phyloP scores from a whole-genome alignment of 2,329 filamentous ascomycete genomes.

The Leptoxyphium fumago region DNA sequence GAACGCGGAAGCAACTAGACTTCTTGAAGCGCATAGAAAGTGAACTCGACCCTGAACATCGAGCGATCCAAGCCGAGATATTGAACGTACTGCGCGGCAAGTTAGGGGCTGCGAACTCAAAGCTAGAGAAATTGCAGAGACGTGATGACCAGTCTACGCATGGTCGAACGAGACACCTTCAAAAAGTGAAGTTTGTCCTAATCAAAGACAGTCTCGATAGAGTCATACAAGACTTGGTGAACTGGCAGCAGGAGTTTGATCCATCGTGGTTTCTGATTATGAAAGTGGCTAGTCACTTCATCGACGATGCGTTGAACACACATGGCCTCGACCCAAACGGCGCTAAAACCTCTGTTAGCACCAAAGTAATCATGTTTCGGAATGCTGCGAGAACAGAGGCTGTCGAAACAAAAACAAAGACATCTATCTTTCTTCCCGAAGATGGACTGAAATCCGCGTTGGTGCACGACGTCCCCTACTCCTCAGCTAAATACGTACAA shows the following conservation, averaged over 20 bases:
- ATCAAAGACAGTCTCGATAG: slow-evolving; percentile 9
- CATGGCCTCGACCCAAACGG: not conserved
- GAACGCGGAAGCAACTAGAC: slow-evolving; percentile 13
- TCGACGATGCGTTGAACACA: slow-evolving; percentile 14
- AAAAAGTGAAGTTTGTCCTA: not conserved
- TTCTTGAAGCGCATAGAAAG: slow-evolving; percentile 10
- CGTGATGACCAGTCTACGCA: slow-evolving; percentile 1
- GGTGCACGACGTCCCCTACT: too few species aligned
- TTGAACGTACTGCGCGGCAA: slow-evolving; percentile 8
- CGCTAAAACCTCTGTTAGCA: too few species aligned
- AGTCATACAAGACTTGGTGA: slow-evolving; percentile 17
- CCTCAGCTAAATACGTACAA: slow-evolving; percentile 4
- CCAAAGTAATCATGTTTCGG: too few species aligned
- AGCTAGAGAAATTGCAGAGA: slow-evolving; percentile 4
- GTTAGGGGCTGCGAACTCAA: slow-evolving; percentile 3
- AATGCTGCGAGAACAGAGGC: too few species aligned
- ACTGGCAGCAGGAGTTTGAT: slow-evolving; percentile 21
- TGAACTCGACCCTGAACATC: slow-evolving; percentile 9
- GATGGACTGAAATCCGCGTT: too few species aligned
- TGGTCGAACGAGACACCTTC: too few species aligned
- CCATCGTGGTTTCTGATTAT: slow-evolving; percentile 23
- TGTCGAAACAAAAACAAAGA: too few species aligned
- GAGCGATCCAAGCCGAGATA: slow-evolving; percentile 8
- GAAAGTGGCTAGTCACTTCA: slow-evolving; percentile 8
- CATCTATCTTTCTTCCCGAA: too few species aligned